Percentiles rank a stretch among this genome's conserved stretches.
Evolutionary conservation across 1,284 basidiomycete genomes (phyloP).

Genomic region (Meira nashicola): DNA sequence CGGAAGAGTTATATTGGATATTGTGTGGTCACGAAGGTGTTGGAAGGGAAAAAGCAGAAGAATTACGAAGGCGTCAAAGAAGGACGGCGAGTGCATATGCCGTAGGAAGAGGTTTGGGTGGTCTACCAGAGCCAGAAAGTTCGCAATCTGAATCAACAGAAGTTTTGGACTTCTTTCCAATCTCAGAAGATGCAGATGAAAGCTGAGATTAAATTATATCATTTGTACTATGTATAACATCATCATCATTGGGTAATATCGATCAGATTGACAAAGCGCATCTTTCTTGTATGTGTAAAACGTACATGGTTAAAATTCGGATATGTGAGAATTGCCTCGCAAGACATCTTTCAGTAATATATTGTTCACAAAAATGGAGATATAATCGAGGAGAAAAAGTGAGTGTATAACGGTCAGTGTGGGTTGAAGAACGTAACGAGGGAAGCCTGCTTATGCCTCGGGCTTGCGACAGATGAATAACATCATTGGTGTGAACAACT

Average conservation of each 20-base stretch:
- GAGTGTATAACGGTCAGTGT: no score
- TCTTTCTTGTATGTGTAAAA: no score
- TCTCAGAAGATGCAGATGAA: background rate
- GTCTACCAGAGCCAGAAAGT: background rate
- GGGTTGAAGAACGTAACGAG: background rate
- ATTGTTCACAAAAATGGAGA: no score
- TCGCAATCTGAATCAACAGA: background rate
- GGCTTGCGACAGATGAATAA: background rate
- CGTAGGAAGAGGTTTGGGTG: constrained; percentile 6
- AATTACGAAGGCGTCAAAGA: background rate
- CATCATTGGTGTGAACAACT: constrained; percentile 60
- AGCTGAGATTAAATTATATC: background rate
- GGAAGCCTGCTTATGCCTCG: background rate
- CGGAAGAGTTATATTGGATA: constrained; percentile 2
- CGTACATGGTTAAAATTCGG: no score
- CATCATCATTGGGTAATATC: no score
- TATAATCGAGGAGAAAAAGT: background rate
- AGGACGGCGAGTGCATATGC: background rate
- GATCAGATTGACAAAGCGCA: no score
- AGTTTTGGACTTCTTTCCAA: constrained; percentile 3
- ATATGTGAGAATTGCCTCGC: no score
- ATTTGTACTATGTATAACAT: no score
- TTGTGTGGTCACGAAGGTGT: background rate
- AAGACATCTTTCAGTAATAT: no score
- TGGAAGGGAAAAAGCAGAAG: constrained; percentile 6